Evolutionary conservation across 306 rosid genomes (phyloP), one percentile per base, ranked within the genome.

Genomic region (Rubus parviflorus): DNA sequence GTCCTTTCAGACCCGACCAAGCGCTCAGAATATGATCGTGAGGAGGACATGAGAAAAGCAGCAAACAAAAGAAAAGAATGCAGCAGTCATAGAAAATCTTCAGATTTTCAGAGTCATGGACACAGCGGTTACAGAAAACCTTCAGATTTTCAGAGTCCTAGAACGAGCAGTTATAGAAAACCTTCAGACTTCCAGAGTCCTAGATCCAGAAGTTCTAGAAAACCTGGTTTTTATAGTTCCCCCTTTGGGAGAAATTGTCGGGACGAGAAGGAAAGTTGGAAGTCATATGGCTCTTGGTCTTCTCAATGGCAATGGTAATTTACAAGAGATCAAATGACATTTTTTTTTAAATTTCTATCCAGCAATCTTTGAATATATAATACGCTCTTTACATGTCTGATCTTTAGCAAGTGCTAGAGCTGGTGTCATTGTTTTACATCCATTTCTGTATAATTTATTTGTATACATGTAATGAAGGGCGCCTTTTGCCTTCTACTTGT

Each of bases 1-100:
- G 90, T 87, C 49, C 97, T 95, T 79, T 95, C 97, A 42, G 97
- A 92, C 83, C 84, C 93, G 60, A 71, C 76, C 38, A 90, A 92
- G 97, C 96, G 97, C 42, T 74, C 93, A 12, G 85, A 92, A 49
- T 90, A 92, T 80, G 98, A 94, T 84, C 56, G 88, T 69, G 95
- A 92, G 73, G 97, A 94, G 93, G 91, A 85, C 70, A 9, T 85
- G 80, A 90, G 95, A 76, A 94, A 84, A 84, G 69, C 86, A 65
- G 45, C 81, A 20, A 89, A 85, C 69, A 81, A 77, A 78, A 81
- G 83, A 75, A 84, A 72, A 54, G 86, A 83, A 80, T 79, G 89
- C 69, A 76, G 91, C 81, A 45, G 81, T 5, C 8, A 77, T 70
- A 86, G 91, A 74, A 86, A 86, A 79, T 47, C 86, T 68, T 80